Percentiles rank a stretch among this genome's conserved stretches.
Conservation (phyloP, 192 early-diverging fungal species). For the Phlyctochytrium planicorne region DNA sequence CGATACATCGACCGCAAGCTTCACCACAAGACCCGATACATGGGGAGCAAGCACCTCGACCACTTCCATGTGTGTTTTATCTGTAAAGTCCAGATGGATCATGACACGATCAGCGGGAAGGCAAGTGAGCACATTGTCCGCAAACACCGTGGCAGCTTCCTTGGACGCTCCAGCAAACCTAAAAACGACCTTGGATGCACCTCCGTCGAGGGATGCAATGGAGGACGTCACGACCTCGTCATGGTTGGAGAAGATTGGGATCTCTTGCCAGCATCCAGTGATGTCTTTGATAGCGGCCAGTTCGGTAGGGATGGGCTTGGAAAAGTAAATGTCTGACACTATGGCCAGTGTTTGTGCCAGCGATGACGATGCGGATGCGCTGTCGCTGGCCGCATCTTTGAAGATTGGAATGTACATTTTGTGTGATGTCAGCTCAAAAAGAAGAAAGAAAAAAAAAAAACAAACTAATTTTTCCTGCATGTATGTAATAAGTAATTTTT, state of each 20-base stretch:
- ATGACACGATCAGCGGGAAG: not conserved
- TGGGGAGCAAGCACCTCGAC: not conserved
- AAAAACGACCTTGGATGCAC: conserved; percentile 19
- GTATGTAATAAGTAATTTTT: not conserved
- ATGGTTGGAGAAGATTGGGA: not conserved
- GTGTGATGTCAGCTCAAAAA: not conserved
- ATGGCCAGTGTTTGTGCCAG: not conserved
- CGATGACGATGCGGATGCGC: not conserved
- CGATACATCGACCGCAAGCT: not conserved
- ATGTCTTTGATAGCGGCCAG: not conserved
- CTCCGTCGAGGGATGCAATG: conserved; percentile 10
- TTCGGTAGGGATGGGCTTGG: not conserved
- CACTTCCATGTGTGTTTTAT: not conserved
- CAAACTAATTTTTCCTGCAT: not conserved
- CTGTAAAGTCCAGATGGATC: not conserved
- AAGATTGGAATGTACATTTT: not conserved
- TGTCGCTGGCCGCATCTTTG: not conserved
- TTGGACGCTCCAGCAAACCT: not conserved
- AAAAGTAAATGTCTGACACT: not conserved
- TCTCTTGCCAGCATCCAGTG: not conserved
- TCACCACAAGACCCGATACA: not conserved
- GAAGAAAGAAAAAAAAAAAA: not conserved
- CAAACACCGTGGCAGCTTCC: not conserved
- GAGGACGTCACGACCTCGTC: not conserved
- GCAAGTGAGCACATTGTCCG: not conserved